phyloP scores from a whole-genome alignment of 768 basidiomycete species.

The Lyophyllum decastes region DNA sequence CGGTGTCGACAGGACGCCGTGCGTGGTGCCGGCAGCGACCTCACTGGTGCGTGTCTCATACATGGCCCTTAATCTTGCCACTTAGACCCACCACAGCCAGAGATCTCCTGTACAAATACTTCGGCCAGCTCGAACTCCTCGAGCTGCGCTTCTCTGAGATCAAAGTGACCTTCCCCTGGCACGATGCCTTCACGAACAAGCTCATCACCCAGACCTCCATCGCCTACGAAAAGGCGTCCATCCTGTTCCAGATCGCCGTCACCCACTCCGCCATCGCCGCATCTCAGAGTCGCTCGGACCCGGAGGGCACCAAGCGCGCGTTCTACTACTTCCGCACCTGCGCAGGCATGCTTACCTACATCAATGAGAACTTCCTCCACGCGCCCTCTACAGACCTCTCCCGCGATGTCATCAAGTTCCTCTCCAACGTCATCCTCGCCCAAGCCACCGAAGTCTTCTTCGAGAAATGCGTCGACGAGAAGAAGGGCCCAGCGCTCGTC shows the following conservation, averaged over 20 bases:
- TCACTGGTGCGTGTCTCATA: conserved; percentile 32
- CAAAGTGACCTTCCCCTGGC: conserved; percentile 94
- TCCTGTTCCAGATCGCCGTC: conserved; percentile 93
- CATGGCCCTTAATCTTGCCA: background rate
- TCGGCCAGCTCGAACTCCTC: conserved; percentile 96
- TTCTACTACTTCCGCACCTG: conserved; percentile 90
- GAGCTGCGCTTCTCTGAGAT: conserved; percentile 97
- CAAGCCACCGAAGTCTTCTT: conserved; percentile 97
- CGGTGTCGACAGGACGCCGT: conserved; percentile 96
- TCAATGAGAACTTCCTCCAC: conserved; percentile 99
- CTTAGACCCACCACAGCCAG: conserved; percentile 52
- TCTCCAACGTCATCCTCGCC: conserved; percentile 84
- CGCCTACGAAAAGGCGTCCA: conserved; percentile 96
- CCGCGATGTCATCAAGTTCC: conserved; percentile 91
- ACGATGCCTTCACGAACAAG: conserved; percentile 95
- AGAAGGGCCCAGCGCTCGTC: conserved; percentile 77
- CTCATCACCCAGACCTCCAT: conserved; percentile 93
- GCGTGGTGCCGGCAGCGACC: conserved; percentile 92
- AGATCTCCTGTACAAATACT: conserved; percentile 98
- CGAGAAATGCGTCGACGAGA: conserved; percentile 93
- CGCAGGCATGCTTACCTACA: conserved; percentile 96
- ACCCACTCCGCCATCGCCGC: conserved; percentile 92
- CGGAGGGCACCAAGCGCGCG: conserved; percentile 90
- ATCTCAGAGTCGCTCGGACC: conserved; percentile 81
- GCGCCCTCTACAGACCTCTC: conserved; percentile 95